Conservation (phyloP, 2,329 filamentous ascomycete species). For the Colletotrichum sp. region DNA sequence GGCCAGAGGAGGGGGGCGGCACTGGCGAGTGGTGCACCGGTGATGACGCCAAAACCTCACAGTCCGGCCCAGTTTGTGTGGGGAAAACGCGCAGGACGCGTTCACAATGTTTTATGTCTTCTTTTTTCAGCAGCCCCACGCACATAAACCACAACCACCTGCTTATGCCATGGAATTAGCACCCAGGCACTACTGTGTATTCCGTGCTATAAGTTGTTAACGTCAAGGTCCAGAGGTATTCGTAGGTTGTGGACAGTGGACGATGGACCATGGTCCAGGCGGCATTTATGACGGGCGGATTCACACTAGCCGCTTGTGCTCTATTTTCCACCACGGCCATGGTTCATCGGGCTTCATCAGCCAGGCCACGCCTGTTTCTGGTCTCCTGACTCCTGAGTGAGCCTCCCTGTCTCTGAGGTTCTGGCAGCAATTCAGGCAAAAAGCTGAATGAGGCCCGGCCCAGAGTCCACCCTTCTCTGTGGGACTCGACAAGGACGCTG, state of each 20-base stretch:
- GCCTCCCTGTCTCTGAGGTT: neutral
- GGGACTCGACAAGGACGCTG: neutral
- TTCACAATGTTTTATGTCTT: constrained; percentile 7
- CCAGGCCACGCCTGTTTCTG: neutral
- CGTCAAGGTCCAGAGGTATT: neutral
- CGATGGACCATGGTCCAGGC: neutral
- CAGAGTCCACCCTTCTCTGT: neutral
- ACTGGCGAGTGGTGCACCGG: neutral
- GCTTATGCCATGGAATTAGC: neutral
- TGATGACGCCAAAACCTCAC: constrained; percentile 19
- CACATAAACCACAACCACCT: neutral
- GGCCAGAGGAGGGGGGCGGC: neutral
- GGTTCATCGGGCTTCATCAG: neutral
- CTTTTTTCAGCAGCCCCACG: neutral
- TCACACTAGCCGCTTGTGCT: neutral
- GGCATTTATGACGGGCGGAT: constrained; percentile 7
- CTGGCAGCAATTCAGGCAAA: constrained; percentile 1
- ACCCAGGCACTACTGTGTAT: neutral
- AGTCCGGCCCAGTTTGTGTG: neutral
- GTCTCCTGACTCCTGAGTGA: neutral
- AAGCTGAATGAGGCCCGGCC: neutral
- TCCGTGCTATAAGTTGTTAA: neutral
- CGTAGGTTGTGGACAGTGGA: neutral
- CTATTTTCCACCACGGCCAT: neutral
- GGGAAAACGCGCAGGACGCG: constrained; percentile 8